Percentiles rank a stretch among this genome's conserved stretches.
Conservation (phyloP, 345 rosid species). For the Microthlaspi erraticum region DNA sequence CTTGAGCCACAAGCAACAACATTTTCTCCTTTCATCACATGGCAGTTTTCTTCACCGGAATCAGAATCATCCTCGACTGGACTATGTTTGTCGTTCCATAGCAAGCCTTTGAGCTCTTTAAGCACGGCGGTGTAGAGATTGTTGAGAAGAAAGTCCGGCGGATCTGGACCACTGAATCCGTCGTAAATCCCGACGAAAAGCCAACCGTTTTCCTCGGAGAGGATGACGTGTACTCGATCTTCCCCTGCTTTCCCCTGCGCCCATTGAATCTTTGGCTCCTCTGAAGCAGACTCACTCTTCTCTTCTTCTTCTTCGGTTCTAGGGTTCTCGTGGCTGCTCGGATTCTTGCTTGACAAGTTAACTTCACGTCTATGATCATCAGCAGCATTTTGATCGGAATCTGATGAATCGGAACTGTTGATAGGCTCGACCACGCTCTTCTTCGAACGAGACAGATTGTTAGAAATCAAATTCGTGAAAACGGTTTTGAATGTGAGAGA, state of each 20-base stretch:
- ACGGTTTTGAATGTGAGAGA: constrained; percentile 37
- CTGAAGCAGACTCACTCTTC: constrained; percentile 49
- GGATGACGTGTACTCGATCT: constrained; percentile 86
- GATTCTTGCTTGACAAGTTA: constrained; percentile 17
- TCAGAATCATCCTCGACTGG: neutral
- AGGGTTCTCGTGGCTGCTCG: constrained; percentile 33
- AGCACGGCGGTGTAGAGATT: constrained; percentile 72
- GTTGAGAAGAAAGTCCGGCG: constrained; percentile 75
- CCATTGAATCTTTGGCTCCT: constrained; percentile 77
- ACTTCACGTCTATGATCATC: constrained; percentile 4
- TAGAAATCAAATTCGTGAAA: constrained; percentile 51
- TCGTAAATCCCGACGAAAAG: constrained; percentile 95
- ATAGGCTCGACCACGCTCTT: constrained; percentile 45
- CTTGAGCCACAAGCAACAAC: constrained; percentile 29
- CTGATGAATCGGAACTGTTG: constrained; percentile 42
- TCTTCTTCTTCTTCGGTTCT: constrained; percentile 37
- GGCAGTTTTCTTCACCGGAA: neutral
- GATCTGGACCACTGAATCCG: constrained; percentile 94
- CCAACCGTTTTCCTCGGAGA: constrained; percentile 88
- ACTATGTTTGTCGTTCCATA: constrained; percentile 52
- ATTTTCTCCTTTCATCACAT: constrained; percentile 3
- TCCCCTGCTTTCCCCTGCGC: constrained; percentile 97
- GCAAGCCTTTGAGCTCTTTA: constrained; percentile 68
- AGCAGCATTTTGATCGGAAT: constrained; percentile 24
- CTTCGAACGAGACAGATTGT: constrained; percentile 46